Evolutionary conservation across 805 yeast species (phyloP).

Genomic region (Kregervanrija delftensis): DNA sequence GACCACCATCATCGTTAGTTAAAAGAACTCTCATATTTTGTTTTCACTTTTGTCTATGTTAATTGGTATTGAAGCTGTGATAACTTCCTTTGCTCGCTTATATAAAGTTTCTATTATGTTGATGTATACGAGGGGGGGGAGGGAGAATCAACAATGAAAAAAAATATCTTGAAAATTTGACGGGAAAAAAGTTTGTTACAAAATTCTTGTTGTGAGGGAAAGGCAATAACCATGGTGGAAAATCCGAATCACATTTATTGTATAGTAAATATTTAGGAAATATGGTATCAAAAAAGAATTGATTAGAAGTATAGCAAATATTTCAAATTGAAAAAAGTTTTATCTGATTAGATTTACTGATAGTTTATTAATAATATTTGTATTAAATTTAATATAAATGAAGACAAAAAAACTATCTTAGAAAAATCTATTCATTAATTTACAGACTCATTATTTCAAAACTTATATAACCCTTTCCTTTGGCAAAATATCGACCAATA

Average conservation of each 20-base stretch:
- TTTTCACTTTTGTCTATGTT: not conserved
- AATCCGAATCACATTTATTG: no score
- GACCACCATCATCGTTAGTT: constrained; percentile 96
- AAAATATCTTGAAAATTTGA: no score
- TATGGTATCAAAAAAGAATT: no score
- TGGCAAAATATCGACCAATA: constrained; percentile 57
- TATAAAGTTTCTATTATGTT: no score
- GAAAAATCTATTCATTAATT: not conserved
- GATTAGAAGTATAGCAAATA: not conserved
- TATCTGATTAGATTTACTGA: not conserved
- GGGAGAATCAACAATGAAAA: no score
- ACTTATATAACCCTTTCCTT: constrained; percentile 51
- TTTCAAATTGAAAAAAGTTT: not conserved
- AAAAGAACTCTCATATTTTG: constrained; percentile 29
- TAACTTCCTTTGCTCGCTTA: no score
- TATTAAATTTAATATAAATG: not conserved
- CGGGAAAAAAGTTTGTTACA: no score
- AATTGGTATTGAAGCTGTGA: no score
- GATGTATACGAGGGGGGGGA: no score
- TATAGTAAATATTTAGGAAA: no score
- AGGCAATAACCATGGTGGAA: no score
- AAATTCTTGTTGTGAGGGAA: no score
- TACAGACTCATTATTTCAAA: not conserved
- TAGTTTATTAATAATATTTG: not conserved
- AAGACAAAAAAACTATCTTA: not conserved